These are phyloP conservation scores for Aspergillus cristatus DNA, from an alignment of 495 filamentous ascomycete species.

Conservation along the genomic window DNA sequence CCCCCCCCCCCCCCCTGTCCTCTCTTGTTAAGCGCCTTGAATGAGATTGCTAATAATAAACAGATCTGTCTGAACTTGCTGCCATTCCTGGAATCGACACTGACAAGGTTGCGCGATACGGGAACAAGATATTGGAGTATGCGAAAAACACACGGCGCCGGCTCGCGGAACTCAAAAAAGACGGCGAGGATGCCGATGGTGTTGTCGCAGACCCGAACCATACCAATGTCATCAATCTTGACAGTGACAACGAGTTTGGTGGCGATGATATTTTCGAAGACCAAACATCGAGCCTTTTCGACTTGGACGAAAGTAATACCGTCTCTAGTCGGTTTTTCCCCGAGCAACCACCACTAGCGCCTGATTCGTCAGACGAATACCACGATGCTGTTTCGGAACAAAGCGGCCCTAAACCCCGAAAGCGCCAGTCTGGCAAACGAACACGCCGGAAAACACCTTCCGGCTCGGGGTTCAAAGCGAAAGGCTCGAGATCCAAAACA, in stretches of 20 bases:
- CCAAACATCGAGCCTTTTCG: slow-evolving; percentile 29
- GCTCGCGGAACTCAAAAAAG: slow-evolving; percentile 51
- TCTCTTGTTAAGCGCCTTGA: slow-evolving; percentile 3
- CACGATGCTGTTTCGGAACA: slow-evolving; percentile 10
- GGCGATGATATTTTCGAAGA: slow-evolving; percentile 35
- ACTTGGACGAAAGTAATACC: slow-evolving; percentile 21
- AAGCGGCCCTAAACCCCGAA: slow-evolving; percentile 18
- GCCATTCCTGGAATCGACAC: slow-evolving; percentile 58
- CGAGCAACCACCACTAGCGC: slow-evolving; percentile 15
- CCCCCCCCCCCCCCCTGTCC: no score
- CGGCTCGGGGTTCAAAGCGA: slow-evolving; percentile 17
- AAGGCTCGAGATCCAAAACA: slow-evolving; percentile 14
- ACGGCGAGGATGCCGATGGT: slow-evolving; percentile 33
- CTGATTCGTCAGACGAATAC: slow-evolving; percentile 17
- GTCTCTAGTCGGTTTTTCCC: slow-evolving; percentile 42
- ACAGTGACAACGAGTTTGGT: slow-evolving; percentile 54
- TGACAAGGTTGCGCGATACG: slow-evolving; percentile 63
- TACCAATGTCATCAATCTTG: slow-evolving; percentile 57
- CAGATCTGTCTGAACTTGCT: slow-evolving; percentile 46
- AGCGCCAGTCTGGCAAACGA: slow-evolving; percentile 21
- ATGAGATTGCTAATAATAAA: slow-evolving; percentile 3
- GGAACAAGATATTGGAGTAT: slow-evolving; percentile 55
- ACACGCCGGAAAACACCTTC: slow-evolving; percentile 21
- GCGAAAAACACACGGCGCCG: slow-evolving; percentile 44
- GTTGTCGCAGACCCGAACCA: slow-evolving; percentile 48